Conservation (phyloP, 441 rosid genomes). For the Syzygium malaccense region DNA sequence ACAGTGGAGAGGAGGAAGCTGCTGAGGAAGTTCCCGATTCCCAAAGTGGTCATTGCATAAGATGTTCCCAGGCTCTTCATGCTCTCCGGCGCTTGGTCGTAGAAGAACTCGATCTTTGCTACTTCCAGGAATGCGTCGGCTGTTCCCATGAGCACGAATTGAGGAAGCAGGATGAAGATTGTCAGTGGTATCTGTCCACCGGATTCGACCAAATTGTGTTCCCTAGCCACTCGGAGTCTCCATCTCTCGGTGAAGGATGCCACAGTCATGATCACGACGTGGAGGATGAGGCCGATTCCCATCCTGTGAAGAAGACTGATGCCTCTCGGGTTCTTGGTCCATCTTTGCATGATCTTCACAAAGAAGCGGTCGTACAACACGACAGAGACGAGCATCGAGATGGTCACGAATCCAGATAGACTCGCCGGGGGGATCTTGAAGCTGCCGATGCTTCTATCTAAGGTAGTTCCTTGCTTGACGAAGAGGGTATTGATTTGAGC, state of each 20-base stretch:
- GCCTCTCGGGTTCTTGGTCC: slow-evolving; percentile 80
- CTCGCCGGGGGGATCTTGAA: slow-evolving; percentile 77
- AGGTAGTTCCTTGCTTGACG: slow-evolving; percentile 79
- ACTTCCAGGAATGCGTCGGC: slow-evolving; percentile 83
- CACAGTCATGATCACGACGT: slow-evolving; percentile 51
- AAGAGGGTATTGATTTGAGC: slow-evolving; percentile 72
- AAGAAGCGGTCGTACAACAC: slow-evolving; percentile 51
- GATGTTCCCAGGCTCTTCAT: slow-evolving; percentile 94
- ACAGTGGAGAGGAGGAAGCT: slow-evolving; percentile 66
- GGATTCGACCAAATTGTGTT: slow-evolving; percentile 42
- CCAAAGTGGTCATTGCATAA: slow-evolving; percentile 44
- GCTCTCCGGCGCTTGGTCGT: slow-evolving; percentile 90
- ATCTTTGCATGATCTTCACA: slow-evolving; percentile 4
- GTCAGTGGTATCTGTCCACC: slow-evolving; percentile 49
- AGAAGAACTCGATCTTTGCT: slow-evolving; percentile 82
- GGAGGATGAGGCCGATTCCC: slow-evolving; percentile 63
- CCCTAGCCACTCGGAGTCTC: slow-evolving; percentile 46
- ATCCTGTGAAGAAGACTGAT: slow-evolving; percentile 73
- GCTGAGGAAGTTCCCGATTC: slow-evolving; percentile 65
- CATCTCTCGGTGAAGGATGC: slow-evolving; percentile 50
- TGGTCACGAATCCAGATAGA: slow-evolving; percentile 50
- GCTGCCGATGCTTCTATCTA: slow-evolving; percentile 48
- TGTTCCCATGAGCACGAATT: slow-evolving; percentile 71
- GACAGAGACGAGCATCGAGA: slow-evolving; percentile 63
- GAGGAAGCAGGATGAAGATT: slow-evolving; percentile 73